Conservation (phyloP, 2,329 filamentous ascomycete species). For the Aspergillus sp. region DNA sequence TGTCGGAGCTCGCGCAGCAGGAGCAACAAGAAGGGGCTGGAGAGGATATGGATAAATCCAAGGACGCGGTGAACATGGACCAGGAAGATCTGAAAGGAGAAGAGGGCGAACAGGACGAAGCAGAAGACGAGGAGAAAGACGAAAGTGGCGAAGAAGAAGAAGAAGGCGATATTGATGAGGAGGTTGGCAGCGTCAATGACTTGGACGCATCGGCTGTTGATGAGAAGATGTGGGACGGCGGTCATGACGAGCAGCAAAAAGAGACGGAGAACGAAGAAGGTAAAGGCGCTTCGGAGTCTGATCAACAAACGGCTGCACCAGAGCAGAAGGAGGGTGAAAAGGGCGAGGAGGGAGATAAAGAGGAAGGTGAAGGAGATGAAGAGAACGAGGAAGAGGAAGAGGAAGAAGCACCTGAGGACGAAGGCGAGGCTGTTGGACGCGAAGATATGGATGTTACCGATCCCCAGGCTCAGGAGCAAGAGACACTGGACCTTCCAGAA, state of each 20-base stretch:
- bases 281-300: slow-evolving; percentile 50
- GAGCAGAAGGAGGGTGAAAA: slow-evolving; percentile 47
- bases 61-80: slow-evolving; percentile 58
- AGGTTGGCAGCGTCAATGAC: slow-evolving; percentile 87
- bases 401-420: slow-evolving; percentile 53
- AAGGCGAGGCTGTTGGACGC: slow-evolving; percentile 63
- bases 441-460: slow-evolving; percentile 66
- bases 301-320: slow-evolving; percentile 62
- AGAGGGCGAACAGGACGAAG: slow-evolving; percentile 59
- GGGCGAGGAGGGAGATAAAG: slow-evolving; percentile 41
- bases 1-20: slow-evolving; percentile 87
- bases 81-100: slow-evolving; percentile 90
- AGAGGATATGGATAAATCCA: slow-evolving; percentile 46
- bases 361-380: slow-evolving; percentile 49
- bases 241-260: slow-evolving; percentile 62
- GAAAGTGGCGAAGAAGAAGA: slow-evolving; percentile 64
- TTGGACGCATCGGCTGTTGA: slow-evolving; percentile 87
- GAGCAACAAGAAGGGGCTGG: slow-evolving; percentile 61
- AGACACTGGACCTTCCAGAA: slow-evolving; percentile 80
- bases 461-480: slow-evolving; percentile 76
- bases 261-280: slow-evolving; percentile 75
- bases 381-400: slow-evolving; percentile 61
- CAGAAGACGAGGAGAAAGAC: slow-evolving; percentile 53
- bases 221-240: slow-evolving; percentile 98
- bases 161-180: slow-evolving; percentile 73